Evolutionary conservation across 495 filamentous ascomycete genomes (phyloP).

Genomic region (Aspergillus mulundensis): DNA sequence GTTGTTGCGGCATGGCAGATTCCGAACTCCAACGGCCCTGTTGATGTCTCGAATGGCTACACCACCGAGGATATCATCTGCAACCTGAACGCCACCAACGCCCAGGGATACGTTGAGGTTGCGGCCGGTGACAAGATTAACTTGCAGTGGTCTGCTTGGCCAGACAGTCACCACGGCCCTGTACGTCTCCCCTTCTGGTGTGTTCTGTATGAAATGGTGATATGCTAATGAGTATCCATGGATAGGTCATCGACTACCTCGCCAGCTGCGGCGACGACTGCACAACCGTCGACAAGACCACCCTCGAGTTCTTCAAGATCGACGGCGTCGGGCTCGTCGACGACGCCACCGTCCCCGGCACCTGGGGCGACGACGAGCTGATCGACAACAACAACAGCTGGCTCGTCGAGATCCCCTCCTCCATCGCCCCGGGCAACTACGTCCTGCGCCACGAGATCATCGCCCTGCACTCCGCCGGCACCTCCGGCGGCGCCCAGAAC

Average conservation of each 20-base stretch:
- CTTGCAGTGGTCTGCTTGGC: constrained; percentile 67
- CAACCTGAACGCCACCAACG: constrained; percentile 55
- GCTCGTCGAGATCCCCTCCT: constrained; percentile 63
- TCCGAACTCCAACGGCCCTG: constrained; percentile 56
- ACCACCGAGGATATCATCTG: constrained; percentile 62
- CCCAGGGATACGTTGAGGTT: constrained; percentile 48
- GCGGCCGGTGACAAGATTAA: constrained; percentile 52
- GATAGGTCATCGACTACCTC: constrained; percentile 62
- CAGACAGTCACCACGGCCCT: constrained; percentile 56
- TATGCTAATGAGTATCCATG: no score
- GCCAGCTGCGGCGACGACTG: constrained; percentile 71
- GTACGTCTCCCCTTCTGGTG: neutral
- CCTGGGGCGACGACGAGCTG: constrained; percentile 65
- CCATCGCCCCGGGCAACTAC: constrained; percentile 66
- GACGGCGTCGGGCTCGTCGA: constrained; percentile 56
- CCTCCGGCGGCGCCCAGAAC: constrained; percentile 63
- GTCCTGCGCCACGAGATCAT: constrained; percentile 80
- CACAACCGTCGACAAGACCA: constrained; percentile 57
- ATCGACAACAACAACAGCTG: constrained; percentile 64
- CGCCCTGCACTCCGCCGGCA: constrained; percentile 63
- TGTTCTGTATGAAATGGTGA: no score
- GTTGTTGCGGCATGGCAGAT: constrained; percentile 52
- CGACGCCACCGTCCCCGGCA: constrained; percentile 47
- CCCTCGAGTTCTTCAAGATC: constrained; percentile 75
- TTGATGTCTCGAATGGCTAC: constrained; percentile 43